Evolutionary conservation across 805 yeast genomes (phyloP).

Genomic region (Hermanozyma aechmeae): DNA sequence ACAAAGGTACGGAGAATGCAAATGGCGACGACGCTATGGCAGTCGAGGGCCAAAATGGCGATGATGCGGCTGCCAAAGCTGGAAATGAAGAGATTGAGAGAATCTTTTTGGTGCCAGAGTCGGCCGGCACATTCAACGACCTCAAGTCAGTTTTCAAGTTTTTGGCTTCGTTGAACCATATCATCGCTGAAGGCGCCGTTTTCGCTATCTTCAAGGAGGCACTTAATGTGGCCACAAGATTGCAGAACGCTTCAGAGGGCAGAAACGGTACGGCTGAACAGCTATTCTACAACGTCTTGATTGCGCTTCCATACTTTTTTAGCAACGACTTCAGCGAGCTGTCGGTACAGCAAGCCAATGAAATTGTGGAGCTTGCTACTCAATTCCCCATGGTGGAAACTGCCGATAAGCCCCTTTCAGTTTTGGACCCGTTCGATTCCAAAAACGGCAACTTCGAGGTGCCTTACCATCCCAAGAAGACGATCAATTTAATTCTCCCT

Average conservation of each 20-base stretch:
- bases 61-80: too few species aligned
- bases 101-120: too few species aligned
- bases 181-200: slow-evolving; percentile 39
- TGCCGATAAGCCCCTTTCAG: slow-evolving; percentile 9
- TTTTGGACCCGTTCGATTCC: slow-evolving; percentile 30
- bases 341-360: slow-evolving; percentile 28
- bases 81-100: too few species aligned
- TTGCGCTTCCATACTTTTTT: slow-evolving; percentile 58
- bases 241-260: slow-evolving; percentile 31
- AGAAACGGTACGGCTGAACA: slow-evolving; percentile 62
- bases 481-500: slow-evolving; percentile 43
- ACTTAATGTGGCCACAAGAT: slow-evolving; percentile 43
- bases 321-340: slow-evolving; percentile 28
- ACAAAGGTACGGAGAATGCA: slow-evolving; percentile 4
- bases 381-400: slow-evolving; percentile 20
- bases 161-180: slow-evolving; percentile 55
- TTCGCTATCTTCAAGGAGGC: slow-evolving; percentile 42
- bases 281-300: slow-evolving; percentile 49
- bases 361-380: slow-evolving; percentile 38
- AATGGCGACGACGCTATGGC: slow-evolving; percentile 18
- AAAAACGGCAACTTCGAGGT: slow-evolving; percentile 19
- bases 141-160: slow-evolving; percentile 66
- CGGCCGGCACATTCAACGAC: slow-evolving; percentile 56
- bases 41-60: too few species aligned
- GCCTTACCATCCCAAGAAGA: slow-evolving; percentile 44